Evolutionary conservation across 2,329 filamentous ascomycete genomes (phyloP), one percentile per base, ranked within the genome.

Genomic region (Xylariaceae sp.): DNA sequence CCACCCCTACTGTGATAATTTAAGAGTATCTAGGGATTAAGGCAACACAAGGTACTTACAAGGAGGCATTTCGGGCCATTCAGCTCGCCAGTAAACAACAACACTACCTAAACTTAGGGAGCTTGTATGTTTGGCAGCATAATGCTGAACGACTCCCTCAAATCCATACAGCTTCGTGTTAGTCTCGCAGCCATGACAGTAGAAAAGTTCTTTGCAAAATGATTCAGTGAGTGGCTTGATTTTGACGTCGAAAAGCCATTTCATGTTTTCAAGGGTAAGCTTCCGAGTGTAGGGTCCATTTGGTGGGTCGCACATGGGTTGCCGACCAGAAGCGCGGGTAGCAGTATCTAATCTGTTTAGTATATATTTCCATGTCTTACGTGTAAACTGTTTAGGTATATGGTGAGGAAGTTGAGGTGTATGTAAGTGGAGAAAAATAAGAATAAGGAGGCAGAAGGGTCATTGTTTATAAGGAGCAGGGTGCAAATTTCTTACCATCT

Each of bases 101-200:
- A 90, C 77, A 65, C 84, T 91, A 45, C 89, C 90, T 53, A 82
- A 73, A 70, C 88, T 92, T 55, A 94, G 84, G 12, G 79, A 74
- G 54, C 73, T 85, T 39, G 90, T 92, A 70, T 95, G 91, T 71
- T 94, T 95, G 36, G 90, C 89, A 55, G 89, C 90, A 69, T 87
- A 94, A 72, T 96, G 91, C 69, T 95, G 91, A 41, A 94, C 83
- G 24, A 94, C 85, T 7, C 87, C 87, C 73, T 94, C 89, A 62
- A 95, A 90, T 0, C 87, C 87, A 66, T 90, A 94, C 53, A 82
- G 83, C 70, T 90, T 92, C 43, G 78, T 75, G 64, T 82, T 85
- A 46, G 78, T 79, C 44, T 87, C 83, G 70, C 89, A 92, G 26
- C 79, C 83, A 65, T 85, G 87, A 75, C 91, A 95, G 55, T 90